A percentile compares a stretch with the other conserved stretches of the same genome.
These are phyloP conservation scores for Drechslerella stenobrocha DNA, from an alignment of 2,329 filamentous ascomycete species.

Conservation along the genomic window DNA sequence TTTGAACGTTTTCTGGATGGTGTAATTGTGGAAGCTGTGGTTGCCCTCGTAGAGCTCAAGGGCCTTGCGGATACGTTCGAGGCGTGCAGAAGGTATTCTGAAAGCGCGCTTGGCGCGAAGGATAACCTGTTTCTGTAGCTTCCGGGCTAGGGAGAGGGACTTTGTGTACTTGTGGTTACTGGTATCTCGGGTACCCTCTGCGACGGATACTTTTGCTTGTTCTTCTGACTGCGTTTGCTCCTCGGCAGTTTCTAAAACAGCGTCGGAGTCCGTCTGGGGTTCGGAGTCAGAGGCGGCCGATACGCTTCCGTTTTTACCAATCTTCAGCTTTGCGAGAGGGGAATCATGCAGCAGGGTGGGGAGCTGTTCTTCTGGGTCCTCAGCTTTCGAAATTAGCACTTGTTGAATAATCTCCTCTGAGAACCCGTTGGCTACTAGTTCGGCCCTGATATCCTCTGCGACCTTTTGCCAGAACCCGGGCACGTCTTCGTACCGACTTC, in stretches of 20 bases:
- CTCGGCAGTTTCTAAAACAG: too few species aligned
- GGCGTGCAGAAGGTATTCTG: conserved; percentile 72
- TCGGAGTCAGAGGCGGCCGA: conserved; percentile 6
- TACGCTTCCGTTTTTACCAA: conserved; percentile 43
- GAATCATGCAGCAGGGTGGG: conserved; percentile 67
- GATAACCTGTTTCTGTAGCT: conserved; percentile 49
- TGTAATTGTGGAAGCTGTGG: conserved; percentile 96
- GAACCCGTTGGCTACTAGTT: conserved; percentile 32
- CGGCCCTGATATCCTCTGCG: conserved; percentile 73
- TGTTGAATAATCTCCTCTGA: conserved; percentile 63
- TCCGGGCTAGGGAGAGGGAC: conserved; percentile 34
- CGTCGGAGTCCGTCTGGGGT: too few species aligned
- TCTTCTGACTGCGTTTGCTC: too few species aligned
- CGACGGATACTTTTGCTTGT: conserved; percentile 20
- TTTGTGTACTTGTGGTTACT: conserved; percentile 32
- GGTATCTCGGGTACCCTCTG: background rate
- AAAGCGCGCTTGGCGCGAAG: conserved; percentile 71
- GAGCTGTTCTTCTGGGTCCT: conserved; percentile 66
- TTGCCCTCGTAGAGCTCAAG: conserved; percentile 80
- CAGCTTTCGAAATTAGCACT: conserved; percentile 46
- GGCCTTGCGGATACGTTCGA: conserved; percentile 73
- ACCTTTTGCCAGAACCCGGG: conserved; percentile 78
- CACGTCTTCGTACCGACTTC: conserved; percentile 73
- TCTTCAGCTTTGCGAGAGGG: conserved; percentile 61
- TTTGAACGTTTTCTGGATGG: conserved; percentile 77